phyloP scores from a whole-genome alignment of 108 stramenopile species.

The Nitzschia putrida region DNA sequence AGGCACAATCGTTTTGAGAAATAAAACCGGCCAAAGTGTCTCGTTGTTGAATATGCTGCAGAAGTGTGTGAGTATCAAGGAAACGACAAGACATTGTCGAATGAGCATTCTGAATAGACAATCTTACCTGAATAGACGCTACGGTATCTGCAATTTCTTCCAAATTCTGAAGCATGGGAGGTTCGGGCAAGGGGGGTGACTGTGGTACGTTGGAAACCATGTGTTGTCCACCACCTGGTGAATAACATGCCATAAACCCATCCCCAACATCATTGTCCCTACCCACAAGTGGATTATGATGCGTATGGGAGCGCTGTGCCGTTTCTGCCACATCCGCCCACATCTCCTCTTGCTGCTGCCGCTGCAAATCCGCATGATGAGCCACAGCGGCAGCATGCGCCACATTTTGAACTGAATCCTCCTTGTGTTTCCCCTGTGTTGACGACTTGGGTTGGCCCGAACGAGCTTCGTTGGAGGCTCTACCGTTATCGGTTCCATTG shows the following conservation, averaged over 20 bases:
- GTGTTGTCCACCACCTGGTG: neutral
- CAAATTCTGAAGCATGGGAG: slow-evolving; percentile 65
- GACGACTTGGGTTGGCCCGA: slow-evolving; percentile 1
- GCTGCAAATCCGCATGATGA: slow-evolving; percentile 53
- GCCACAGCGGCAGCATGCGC: slow-evolving; percentile 49
- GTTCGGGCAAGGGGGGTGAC: slow-evolving; percentile 66
- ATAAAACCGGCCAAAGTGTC: slow-evolving; percentile 73
- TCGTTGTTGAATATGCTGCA: slow-evolving; percentile 61
- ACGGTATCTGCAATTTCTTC: slow-evolving; percentile 72
- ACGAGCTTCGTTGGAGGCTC: neutral
- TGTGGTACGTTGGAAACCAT: slow-evolving; percentile 4
- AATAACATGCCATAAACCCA: slow-evolving; percentile 28
- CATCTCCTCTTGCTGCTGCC: slow-evolving; percentile 45
- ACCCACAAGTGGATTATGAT: slow-evolving; percentile 2
- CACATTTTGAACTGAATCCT: slow-evolving; percentile 36
- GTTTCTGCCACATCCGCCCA: slow-evolving; percentile 35
- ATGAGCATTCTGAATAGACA: neutral
- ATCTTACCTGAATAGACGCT: slow-evolving; percentile 48
- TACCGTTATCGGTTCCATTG: neutral
- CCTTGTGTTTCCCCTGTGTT: slow-evolving; percentile 4
- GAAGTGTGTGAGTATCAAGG: neutral
- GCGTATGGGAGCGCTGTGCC: slow-evolving; percentile 8
- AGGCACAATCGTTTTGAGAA: slow-evolving; percentile 73
- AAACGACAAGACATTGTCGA: neutral
- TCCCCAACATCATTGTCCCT: slow-evolving; percentile 23